Evolutionary conservation across 495 filamentous ascomycete genomes (phyloP).

Genomic region (Podospora bellae-mahoneyi): DNA sequence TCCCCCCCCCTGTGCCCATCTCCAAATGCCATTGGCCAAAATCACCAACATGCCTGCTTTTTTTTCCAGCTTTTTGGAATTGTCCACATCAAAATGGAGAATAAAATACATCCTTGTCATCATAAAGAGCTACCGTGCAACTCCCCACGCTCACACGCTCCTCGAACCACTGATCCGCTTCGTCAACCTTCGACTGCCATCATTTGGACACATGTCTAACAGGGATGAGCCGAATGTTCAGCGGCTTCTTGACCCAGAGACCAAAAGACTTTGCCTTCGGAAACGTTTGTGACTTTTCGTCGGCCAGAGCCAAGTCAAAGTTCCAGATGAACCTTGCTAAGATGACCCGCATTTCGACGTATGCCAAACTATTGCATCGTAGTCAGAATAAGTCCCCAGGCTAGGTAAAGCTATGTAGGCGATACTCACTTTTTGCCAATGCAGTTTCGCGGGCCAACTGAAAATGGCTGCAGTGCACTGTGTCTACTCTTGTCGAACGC

Average conservation of each 20-base stretch:
- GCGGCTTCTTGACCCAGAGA: slow-evolving; percentile 18
- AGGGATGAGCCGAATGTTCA: slow-evolving; percentile 17
- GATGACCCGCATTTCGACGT: slow-evolving; percentile 47
- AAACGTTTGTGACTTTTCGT: slow-evolving; percentile 31
- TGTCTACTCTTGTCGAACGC: slow-evolving; percentile 42
- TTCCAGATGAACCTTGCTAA: slow-evolving; percentile 49
- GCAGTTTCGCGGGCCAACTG: slow-evolving; percentile 48
- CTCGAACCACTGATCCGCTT: too few species aligned
- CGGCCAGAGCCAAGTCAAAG: slow-evolving; percentile 47
- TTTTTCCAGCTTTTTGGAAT: not conserved
- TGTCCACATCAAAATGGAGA: not conserved
- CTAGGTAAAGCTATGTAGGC: not conserved
- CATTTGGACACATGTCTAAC: not conserved
- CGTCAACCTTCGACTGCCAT: not conserved
- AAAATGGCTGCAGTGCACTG: slow-evolving; percentile 45
- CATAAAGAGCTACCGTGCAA: not conserved
- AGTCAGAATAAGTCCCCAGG: not conserved
- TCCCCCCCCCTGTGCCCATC: not conserved
- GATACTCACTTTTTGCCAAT: slow-evolving; percentile 43
- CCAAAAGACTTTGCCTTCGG: slow-evolving; percentile 20
- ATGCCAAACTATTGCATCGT: slow-evolving; percentile 21
- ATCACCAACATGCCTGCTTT: not conserved
- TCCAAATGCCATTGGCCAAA: not conserved
- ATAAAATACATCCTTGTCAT: not conserved
- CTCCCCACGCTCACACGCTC: too few species aligned